Conservation (phyloP, 2,329 filamentous ascomycete genomes). For the Camillea tinctor region DNA sequence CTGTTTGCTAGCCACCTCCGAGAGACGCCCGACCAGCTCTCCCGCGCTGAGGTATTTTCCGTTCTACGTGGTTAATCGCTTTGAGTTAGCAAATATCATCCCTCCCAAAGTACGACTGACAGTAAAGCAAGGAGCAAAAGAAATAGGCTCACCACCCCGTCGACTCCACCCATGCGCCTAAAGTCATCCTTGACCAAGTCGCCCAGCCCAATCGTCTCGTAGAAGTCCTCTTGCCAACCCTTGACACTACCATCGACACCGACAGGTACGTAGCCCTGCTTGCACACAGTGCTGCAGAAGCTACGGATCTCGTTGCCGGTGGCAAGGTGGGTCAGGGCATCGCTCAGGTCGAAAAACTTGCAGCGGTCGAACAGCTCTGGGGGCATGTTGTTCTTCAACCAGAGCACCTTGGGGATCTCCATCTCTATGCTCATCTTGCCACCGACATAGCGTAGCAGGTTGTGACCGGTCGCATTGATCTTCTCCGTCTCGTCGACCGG, state of each 20-base stretch:
- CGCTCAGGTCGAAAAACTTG: slow-evolving; percentile 95
- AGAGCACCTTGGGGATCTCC: slow-evolving; percentile 97
- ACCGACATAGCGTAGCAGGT: slow-evolving; percentile 91
- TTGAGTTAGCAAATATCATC: slow-evolving; percentile 20
- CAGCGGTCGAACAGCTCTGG: slow-evolving; percentile 84
- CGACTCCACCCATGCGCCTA: slow-evolving; percentile 88
- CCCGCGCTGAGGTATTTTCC: slow-evolving; percentile 89
- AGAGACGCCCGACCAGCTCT: slow-evolving; percentile 82
- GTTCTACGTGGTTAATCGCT: slow-evolving; percentile 64
- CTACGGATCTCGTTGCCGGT: slow-evolving; percentile 89
- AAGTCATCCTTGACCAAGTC: slow-evolving; percentile 86
- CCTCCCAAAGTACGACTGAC: slow-evolving; percentile 1
- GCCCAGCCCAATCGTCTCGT: slow-evolving; percentile 79
- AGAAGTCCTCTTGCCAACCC: slow-evolving; percentile 97
- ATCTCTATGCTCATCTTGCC: slow-evolving; percentile 99
- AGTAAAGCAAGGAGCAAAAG: slow-evolving; percentile 6
- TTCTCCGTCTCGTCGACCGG: slow-evolving; percentile 86
- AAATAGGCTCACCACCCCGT: slow-evolving; percentile 79
- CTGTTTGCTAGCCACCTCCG: slow-evolving; percentile 76
- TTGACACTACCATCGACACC: slow-evolving; percentile 96
- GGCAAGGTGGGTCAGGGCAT: slow-evolving; percentile 90
- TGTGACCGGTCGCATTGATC: slow-evolving; percentile 91
- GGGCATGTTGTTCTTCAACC: slow-evolving; percentile 98
- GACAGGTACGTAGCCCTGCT: slow-evolving; percentile 95
- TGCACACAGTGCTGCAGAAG: slow-evolving; percentile 95